Evolutionary conservation across 306 rosid genomes (phyloP).

Genomic region (Luffa aegyptiaca): DNA sequence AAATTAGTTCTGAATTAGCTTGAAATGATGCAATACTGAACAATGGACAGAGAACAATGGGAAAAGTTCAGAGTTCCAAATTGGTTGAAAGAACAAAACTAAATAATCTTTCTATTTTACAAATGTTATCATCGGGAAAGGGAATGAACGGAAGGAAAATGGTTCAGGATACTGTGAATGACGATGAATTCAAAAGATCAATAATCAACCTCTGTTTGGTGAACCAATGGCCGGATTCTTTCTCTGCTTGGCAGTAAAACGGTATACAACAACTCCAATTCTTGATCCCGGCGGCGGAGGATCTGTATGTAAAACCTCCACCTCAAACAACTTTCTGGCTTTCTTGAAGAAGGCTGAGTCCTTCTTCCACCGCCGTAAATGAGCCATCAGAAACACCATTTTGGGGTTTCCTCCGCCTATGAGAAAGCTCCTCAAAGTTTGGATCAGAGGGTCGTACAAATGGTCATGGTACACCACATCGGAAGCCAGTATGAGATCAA

Average conservation of each 20-base stretch:
- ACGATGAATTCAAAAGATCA: background rate
- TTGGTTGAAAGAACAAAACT: background rate
- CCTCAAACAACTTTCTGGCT: constrained; percentile 51
- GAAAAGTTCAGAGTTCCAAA: background rate
- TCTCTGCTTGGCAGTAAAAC: constrained; percentile 31
- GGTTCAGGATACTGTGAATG: background rate
- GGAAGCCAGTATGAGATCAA: constrained; percentile 62
- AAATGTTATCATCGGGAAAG: background rate
- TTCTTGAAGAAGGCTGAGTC: constrained; percentile 73
- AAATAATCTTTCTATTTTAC: background rate
- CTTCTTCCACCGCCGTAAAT: constrained; percentile 81
- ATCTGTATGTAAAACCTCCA: constrained; percentile 47
- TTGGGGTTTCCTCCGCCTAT: constrained; percentile 14
- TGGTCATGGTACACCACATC: constrained; percentile 89
- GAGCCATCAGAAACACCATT: constrained; percentile 70
- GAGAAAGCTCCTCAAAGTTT: constrained; percentile 49
- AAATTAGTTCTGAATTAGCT: background rate
- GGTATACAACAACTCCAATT: constrained; percentile 59
- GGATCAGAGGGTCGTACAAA: constrained; percentile 62
- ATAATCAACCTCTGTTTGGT: background rate
- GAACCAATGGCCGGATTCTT: background rate
- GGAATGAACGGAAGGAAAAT: background rate
- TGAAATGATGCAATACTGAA: background rate
- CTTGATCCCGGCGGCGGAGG: constrained; percentile 50
- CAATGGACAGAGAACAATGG: background rate